These are phyloP conservation scores for Tritrichomonas foetus DNA, from an alignment of 208 protist species.

Conservation along the genomic window DNA sequence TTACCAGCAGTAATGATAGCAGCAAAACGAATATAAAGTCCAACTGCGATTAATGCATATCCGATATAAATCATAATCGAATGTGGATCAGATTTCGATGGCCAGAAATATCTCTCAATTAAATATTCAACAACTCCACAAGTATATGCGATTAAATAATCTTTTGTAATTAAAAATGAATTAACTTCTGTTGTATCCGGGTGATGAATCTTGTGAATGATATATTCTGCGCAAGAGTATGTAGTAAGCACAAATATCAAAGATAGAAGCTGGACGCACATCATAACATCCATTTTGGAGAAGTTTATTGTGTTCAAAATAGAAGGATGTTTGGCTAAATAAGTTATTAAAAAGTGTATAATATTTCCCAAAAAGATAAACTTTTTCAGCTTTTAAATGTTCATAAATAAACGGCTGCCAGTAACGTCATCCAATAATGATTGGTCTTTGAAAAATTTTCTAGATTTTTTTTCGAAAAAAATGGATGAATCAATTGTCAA, in stretches of 20 bases:
- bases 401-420: no score
- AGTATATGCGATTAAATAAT: not conserved
- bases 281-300: no score
- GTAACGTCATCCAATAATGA: no score
- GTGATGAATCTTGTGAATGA: not conserved
- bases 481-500: no score
- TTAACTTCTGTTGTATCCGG: not conserved
- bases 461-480: no score
- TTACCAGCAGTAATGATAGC: constrained; percentile 41
- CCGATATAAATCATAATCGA: constrained; percentile 1
- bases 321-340: no score
- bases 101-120: not conserved
- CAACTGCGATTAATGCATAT: not conserved
- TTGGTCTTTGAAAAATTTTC: no score
- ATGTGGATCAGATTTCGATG: not conserved
- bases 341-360: no score
- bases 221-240: not conserved
- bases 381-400: no score
- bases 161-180: not conserved
- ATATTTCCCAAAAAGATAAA: no score
- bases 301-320: no score
- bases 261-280: not conserved
- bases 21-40: constrained; percentile 4
- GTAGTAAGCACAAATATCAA: not conserved
- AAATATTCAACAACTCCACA: not conserved